Base-by-base conservation (phyloP, 495 filamentous ascomycete genomes). In the Pyrenula massariospora region DNA sequence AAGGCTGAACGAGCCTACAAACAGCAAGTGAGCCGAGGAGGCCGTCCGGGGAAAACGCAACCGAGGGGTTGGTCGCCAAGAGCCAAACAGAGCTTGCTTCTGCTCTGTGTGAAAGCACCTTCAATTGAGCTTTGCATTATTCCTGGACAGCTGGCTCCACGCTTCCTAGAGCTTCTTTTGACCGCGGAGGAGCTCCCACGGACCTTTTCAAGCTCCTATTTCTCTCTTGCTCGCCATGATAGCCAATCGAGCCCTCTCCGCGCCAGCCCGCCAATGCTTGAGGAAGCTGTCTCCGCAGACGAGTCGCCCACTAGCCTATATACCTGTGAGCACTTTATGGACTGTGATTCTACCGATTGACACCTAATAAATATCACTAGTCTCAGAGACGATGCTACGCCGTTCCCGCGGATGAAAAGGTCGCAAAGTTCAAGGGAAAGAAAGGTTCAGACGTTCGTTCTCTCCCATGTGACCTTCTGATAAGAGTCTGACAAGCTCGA, bases 371-470 rank as follows among this genome's bases (percentile, higher is more conserved):
- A n/a, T n/a, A n/a, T n/a, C n/a, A 15, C 5, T 42, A 42, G 31
- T 42, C 31, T 42, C 31, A 42, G 31, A 42, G 60, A 2, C 63
- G 72, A 63, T 63, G 64, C 58, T 84, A 82, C 59, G 73, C 82
- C 54, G 65, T 71, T 53, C 67, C 81, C 57, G 70, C 72, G 50
- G 71, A 85, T 52, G 86, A 89, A 31, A 83, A 85, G 59, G 88
- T 98, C 63, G 93, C 91, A 68, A 86, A 91, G 74, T 98, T 96
- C 79, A 85, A 85, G 64, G 93, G 93, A 61, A 74, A 80, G 69
- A 96, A 95, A 75, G 89, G 84, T 60, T 72, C 87, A 67, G 83
- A 91, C 80, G 92, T 96, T 84, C 47, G 59, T 19, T 60, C 65
- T 21, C 31, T 42, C 53, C 21, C 3, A 25, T 10, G 25, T 36